Evolutionary conservation across 768 basidiomycete species (phyloP), one percentile per base, ranked within the genome.

Genomic region (Suillus variegatus): DNA sequence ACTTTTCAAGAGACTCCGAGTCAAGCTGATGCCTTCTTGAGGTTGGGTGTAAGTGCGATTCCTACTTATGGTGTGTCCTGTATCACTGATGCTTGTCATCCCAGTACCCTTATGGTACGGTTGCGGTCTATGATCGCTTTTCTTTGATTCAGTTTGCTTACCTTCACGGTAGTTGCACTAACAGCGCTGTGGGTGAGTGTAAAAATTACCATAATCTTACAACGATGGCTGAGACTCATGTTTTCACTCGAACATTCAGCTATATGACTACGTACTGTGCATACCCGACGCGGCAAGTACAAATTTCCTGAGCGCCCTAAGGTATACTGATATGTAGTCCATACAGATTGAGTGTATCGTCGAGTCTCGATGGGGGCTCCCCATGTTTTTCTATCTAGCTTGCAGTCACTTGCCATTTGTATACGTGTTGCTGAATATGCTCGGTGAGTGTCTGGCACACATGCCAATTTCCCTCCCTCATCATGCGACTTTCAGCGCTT

Each of bases 331-430:
- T 40, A 2, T 25, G 22, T 25, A 49, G 12, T 22, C 2, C 12
- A 12, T 25, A 12, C 12, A 49, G 47, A 86, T 55, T 0, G n/a
- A 13, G n/a, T 49, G 7, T 22, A 49, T 49, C 14, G 75, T 92
- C 68, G 88, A 84, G 69, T 57, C 56, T 40, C 38, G 22, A 57
- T 40, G 36, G 56, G 38, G 56, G 22, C n/a, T 57, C 14, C 22
- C 38, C 7, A 40, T 4, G 4, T 14, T 57, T 22, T n/a, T 57
- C 6, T 57, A 57, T 57, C 38, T 57, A 22, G 7, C 32, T 22
- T 40, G 38, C 22, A 25, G 38, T 20, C 38, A 57, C 38, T 25
- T 57, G 38, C 56, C 38, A 7, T 57, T 57, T 57, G 14, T 3
- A 22, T 40, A 22, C 22, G 3, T 57, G 38, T 22, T 13, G 16